Evolutionary conservation across 768 basidiomycete genomes (phyloP).

Genomic region (Auriscalpium vulgare): DNA sequence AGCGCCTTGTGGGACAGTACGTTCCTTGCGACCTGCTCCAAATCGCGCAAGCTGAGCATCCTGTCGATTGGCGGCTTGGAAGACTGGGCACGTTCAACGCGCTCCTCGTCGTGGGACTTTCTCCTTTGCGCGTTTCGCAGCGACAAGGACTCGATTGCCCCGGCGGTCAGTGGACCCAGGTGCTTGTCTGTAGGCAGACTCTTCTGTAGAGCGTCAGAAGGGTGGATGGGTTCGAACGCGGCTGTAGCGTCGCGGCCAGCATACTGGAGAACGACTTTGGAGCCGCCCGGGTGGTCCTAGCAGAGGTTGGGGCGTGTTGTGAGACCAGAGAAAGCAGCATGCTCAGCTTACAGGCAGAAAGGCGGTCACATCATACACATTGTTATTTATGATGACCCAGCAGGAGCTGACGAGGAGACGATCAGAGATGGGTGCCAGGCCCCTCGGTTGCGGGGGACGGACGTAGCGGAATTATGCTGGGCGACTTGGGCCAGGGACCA

Average conservation of each 20-base stretch:
- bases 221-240: constrained; percentile 77
- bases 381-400: constrained; percentile 76
- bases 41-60: constrained; percentile 71
- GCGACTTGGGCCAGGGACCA: constrained; percentile 34
- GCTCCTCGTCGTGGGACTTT: constrained; percentile 62
- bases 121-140: constrained; percentile 30
- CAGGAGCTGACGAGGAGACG: constrained; percentile 45
- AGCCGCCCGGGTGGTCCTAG: constrained; percentile 76
- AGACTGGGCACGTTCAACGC: constrained; percentile 53
- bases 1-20: constrained; percentile 68
- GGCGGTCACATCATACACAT: constrained; percentile 83
- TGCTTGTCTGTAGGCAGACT: constrained; percentile 64
- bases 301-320: neutral
- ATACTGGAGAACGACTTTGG: constrained; percentile 73
- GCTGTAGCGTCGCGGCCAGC: constrained; percentile 80
- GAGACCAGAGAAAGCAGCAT: neutral
- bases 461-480: constrained; percentile 30
- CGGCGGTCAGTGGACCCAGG: constrained; percentile 54
- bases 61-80: constrained; percentile 57
- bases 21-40: constrained; percentile 73
- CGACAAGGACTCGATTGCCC: constrained; percentile 32
- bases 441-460: constrained; percentile 29
- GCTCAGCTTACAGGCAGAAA: constrained; percentile 56
- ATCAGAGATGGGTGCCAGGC: constrained; percentile 33
- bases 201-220: constrained; percentile 70